These are phyloP conservation scores for Botrytis aclada DNA, from an alignment of 2,329 filamentous ascomycete species.

Conservation along the genomic window DNA sequence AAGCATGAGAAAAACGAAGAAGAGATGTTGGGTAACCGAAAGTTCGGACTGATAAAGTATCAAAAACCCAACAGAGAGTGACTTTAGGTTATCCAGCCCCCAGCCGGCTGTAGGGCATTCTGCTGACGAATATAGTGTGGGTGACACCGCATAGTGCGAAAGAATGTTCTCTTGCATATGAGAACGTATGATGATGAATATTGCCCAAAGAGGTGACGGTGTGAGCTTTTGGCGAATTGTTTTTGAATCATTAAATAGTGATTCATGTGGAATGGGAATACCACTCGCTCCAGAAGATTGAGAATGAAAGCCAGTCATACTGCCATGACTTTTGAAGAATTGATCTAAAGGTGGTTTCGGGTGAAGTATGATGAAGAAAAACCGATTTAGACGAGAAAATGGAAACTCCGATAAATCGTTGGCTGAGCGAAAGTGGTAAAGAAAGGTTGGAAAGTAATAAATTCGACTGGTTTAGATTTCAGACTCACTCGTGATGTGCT, in stretches of 20 bases:
- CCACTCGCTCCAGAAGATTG: background rate
- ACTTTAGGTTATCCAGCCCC: background rate
- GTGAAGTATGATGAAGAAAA: background rate
- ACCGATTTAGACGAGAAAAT: background rate
- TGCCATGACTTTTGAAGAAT: background rate
- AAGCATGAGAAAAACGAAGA: background rate
- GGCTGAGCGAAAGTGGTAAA: background rate
- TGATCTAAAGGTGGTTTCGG: background rate
- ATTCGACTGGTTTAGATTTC: background rate
- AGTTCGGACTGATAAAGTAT: background rate
- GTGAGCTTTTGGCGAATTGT: slow-evolving; percentile 4
- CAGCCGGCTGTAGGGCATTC: slow-evolving; percentile 8
- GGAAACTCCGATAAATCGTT: background rate
- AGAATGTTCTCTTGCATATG: slow-evolving; percentile 17
- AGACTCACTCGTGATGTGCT: slow-evolving; percentile 5
- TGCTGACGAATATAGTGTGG: slow-evolving; percentile 5
- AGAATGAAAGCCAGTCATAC: background rate
- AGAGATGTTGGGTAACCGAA: background rate
- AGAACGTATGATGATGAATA: slow-evolving; percentile 11
- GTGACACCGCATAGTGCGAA: background rate
- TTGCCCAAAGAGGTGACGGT: slow-evolving; percentile 12
- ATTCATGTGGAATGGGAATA: background rate
- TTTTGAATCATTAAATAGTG: background rate
- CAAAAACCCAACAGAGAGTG: background rate
- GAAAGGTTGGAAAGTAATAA: background rate